Base-by-base conservation (phyloP, 2,329 filamentous ascomycete genomes). In the Apiospora pterosperma region DNA sequence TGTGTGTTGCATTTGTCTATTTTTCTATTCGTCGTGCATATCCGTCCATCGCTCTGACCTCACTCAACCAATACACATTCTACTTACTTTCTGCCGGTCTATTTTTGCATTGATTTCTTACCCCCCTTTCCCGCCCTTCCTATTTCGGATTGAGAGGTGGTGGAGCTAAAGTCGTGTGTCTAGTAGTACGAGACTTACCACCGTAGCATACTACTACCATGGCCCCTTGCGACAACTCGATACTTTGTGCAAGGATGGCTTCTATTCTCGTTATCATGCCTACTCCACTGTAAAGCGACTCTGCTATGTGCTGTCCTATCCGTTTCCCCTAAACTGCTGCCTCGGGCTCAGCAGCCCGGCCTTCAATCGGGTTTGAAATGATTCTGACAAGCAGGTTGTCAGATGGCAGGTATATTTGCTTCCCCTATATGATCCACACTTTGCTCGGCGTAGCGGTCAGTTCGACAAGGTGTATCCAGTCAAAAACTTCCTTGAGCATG, bases 141-240 rank as follows among this genome's bases (percentile, higher is more conserved):
- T 28, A 55, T 55, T 55, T 55, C 48, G 48, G 48, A 10, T 52
- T n/a, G 48, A 55, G 48, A 34, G 8, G 41, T 23, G 19, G 48
- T n/a, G 28, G 28, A 8, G 28, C 28, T 10, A 16, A 19, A 11
- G 28, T 55, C 25, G 48, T n/a, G n/a, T n/a, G n/a, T n/a, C n/a
- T n/a, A n/a, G n/a, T n/a, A n/a, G n/a, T n/a, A n/a, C 48, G 25
- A 28, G 31, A 8, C 41, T 21, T 48, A 48, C 44, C 42, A 31
- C 19, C 41, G n/a, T n/a, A n/a, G n/a, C n/a, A n/a, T n/a, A n/a
- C n/a, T n/a, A n/a, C n/a, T n/a, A n/a, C n/a, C 41, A 21, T 52
- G 31, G 44, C 44, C 44, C 44, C 44, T 52, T 55, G 48, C 48
- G 48, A 55, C n/a, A 55, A 55, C 48, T 55, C 48, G 48, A 55